Evolutionary conservation across 139 green algal species (phyloP).

Genomic region (Eudorina sp.): DNA sequence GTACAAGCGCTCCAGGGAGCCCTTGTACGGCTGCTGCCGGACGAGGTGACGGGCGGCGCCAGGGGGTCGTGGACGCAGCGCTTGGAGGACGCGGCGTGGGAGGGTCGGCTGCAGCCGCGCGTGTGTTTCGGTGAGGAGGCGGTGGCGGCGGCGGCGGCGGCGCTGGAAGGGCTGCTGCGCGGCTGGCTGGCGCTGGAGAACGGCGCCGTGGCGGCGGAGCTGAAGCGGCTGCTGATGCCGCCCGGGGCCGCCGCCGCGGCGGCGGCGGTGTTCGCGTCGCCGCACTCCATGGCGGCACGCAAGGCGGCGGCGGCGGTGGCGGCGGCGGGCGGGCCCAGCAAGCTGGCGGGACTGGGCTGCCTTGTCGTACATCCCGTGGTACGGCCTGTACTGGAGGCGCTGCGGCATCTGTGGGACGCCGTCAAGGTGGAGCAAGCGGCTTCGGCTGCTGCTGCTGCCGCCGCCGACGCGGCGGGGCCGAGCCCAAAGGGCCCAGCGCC

Average conservation of each 20-base stretch:
- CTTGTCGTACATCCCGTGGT: constrained; percentile 34
- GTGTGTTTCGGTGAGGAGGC: not conserved
- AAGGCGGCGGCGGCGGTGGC: not conserved
- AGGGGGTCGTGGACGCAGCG: not conserved
- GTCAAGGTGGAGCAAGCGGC: not conserved
- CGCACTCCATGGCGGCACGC: constrained; percentile 6
- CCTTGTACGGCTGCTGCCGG: not conserved
- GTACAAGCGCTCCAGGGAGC: not conserved
- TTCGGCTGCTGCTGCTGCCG: not conserved
- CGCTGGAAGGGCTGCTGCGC: not conserved
- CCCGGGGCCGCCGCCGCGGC: not conserved
- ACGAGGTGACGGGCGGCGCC: not conserved
- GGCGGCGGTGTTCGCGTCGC: not conserved
- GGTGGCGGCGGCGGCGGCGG: not conserved
- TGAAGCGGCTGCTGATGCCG: constrained; percentile 15
- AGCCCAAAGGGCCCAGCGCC: not conserved
- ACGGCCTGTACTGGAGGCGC: constrained; percentile 31
- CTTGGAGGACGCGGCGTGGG: not conserved
- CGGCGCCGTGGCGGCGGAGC: not conserved
- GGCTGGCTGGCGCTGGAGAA: constrained; percentile 1
- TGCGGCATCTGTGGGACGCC: not conserved
- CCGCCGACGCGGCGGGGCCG: not conserved
- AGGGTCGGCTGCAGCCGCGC: not conserved
- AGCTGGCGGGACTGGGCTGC: constrained; percentile 17
- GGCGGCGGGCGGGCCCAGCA: not conserved